Base-by-base conservation (phyloP, 1,139 yeast species). In the Candida pseudoviswanathii region DNA sequence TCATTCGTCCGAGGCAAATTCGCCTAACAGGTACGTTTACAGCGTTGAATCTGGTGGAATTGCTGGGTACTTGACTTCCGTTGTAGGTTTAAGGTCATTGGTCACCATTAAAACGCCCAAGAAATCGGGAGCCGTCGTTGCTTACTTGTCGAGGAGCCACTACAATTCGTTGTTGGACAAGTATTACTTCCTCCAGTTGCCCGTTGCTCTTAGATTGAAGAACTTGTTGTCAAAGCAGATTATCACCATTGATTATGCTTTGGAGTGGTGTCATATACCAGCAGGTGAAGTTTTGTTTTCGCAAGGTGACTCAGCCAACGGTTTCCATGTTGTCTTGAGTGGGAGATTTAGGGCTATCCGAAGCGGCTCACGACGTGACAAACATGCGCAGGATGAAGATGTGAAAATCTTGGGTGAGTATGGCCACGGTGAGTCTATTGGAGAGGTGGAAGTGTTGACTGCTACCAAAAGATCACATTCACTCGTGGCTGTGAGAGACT, bases 361-460 rank as follows among this genome's bases (percentile, higher is more conserved):
- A 5, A 66, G 66, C 40, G 44, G 24, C 7, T 41, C 45, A 29
- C 47, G 38, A n/a, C 41, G 63, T 41, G 54, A 52, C n/a, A 33
- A 50, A 3, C 47, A 42, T n/a, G 64, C 60, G 7, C 64, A 65
- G 11, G 30, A 37, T 37, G 71, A 66, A 2, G 70, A 71, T 9
- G 61, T 66, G 30, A 70, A 66, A 33, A 77, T 84, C 0, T 58
- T 86, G 21, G 89, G 89, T 2, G 99, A 94, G 62, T 85, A 84
- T 61, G 97, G 97, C 0, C 96, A 91, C 64, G 98, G 98, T 3
- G 95, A 89, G 58, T 88, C 96, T 46, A 81, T 94, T 53, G 99
- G 99, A 3, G 99, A 94, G 66, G 86, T 94, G 10, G 99, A 94
- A 64, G 97, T 94, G 2, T 74, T 94, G 54, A 91, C 98, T 0